Evolutionary conservation across 805 yeast genomes (phyloP).

Genomic region (Kazachstania africana): DNA sequence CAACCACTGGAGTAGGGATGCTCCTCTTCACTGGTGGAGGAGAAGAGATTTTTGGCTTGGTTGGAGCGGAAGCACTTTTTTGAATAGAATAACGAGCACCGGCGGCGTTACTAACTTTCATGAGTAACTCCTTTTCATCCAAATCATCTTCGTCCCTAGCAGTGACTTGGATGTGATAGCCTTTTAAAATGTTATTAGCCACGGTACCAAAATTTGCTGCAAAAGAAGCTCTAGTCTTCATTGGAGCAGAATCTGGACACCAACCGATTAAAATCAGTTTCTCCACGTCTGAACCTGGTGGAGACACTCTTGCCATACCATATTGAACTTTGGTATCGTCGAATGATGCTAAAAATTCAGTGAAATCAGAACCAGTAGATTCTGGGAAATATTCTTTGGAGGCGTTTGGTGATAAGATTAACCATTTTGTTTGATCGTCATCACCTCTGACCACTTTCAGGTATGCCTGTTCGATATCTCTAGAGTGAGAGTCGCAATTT

Average conservation of each 20-base stretch:
- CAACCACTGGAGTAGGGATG: constrained; percentile 7
- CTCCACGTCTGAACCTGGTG: constrained; percentile 83
- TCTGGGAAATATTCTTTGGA: constrained; percentile 33
- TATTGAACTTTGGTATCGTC: constrained; percentile 83
- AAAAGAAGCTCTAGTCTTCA: constrained; percentile 60
- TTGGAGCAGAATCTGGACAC: constrained; percentile 95
- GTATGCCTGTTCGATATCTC: constrained; percentile 63
- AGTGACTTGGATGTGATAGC: constrained; percentile 91
- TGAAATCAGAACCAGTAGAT: constrained; percentile 48
- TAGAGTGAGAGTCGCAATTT: constrained; percentile 55
- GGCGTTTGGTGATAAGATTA: constrained; percentile 66
- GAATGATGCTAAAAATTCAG: constrained; percentile 70
- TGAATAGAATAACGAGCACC: constrained; percentile 88
- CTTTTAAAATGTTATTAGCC: constrained; percentile 48
- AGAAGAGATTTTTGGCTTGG: constrained; percentile 26
- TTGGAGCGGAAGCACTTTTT: constrained; percentile 21
- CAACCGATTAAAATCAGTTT: constrained; percentile 83
- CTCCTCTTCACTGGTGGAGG: constrained; percentile 12
- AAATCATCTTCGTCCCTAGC: constrained; percentile 92
- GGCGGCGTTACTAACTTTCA: constrained; percentile 77
- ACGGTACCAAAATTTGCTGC: constrained; percentile 71
- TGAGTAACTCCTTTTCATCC: constrained; percentile 61
- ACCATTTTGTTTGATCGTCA: constrained; percentile 59
- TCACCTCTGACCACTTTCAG: constrained; percentile 63
- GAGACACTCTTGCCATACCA: constrained; percentile 78